Conservation (phyloP, 2,329 filamentous ascomycete genomes). For the Curvularia verruculosa region DNA sequence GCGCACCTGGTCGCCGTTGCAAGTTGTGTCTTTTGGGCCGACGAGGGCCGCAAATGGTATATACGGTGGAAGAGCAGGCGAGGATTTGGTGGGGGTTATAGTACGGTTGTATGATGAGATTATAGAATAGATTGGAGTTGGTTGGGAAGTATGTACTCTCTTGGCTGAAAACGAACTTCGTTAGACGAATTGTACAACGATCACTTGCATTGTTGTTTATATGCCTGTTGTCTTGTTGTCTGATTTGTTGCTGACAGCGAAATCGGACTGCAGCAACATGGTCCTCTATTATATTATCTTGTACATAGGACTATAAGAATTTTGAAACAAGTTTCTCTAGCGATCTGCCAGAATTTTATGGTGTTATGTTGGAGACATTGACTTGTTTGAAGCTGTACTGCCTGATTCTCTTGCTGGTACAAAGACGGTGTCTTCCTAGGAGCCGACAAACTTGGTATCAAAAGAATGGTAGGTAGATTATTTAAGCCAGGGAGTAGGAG, state of each 20-base stretch:
- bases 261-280: not conserved
- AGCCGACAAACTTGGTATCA: constrained; percentile 7
- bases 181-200: not conserved
- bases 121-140: not conserved
- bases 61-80: constrained; percentile 52
- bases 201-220: not conserved
- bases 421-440: not conserved
- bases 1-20: constrained; percentile 74
- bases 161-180: not conserved
- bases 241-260: not conserved
- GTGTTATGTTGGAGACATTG: not conserved
- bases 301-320: not conserved
- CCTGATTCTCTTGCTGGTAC: not conserved
- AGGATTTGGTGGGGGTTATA: constrained; percentile 46
- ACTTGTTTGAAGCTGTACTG: not conserved
- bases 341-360: not conserved
- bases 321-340: not conserved
- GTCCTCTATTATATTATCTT: not conserved
- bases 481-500: constrained; percentile 24
- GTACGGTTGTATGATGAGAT: constrained; percentile 45
- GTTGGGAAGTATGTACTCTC: not conserved
- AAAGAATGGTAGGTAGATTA: constrained; percentile 5
- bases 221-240: not conserved
- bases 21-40: constrained; percentile 93
- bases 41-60: constrained; percentile 81